Evolutionary conservation across 768 basidiomycete species (phyloP), one percentile per base, ranked within the genome.

Genomic region (Pilatotrama ljubarskyi): DNA sequence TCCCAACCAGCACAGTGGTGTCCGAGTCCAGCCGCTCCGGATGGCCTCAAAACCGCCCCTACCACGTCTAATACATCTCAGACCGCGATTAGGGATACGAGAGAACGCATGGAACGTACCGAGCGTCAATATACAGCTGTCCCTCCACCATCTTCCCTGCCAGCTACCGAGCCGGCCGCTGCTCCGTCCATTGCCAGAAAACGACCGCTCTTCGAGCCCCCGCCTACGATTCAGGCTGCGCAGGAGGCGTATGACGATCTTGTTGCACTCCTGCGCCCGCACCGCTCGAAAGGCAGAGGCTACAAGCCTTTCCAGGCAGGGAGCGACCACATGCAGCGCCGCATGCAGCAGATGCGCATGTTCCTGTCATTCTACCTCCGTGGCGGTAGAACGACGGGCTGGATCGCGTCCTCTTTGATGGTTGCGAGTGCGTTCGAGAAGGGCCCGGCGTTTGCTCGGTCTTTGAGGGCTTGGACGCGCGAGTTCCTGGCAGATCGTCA

Each of bases 401-500:
- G 61, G 56, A 48, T 51, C 5, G 5, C 32, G 1, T 37, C 61
- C 2, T 59, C 40, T 7, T 24, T 32, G 7, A 5, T 17, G n/a
- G 38, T 37, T 10, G 58, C 61, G 52, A n/a, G 36, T 5, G 40
- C 49, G 9, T 25, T 37, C 22, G 25, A 61, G 35, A 56, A 55
- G 37, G 58, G 58, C 10, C 56, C 51, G 5, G 46, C 32, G 1
- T 29, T 42, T 40, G 64, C 64, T 15, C 40, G 61, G 25, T 62
- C 46, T 14, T 57, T 72, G 5, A 62, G 62, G 17, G 56, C 61
- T 14, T 71, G 69, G 67, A 59, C 67, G 10, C 51, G 58, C 4
- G 60, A 55, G 36, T 69, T 62, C 59, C 59, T 70, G 15, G 26
- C 6, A 0, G 63, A 70, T 55, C 55, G 54, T 5, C 56, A 69